phyloP scores from a whole-genome alignment of 805 yeast species.

The Torulaspora franciscae region DNA sequence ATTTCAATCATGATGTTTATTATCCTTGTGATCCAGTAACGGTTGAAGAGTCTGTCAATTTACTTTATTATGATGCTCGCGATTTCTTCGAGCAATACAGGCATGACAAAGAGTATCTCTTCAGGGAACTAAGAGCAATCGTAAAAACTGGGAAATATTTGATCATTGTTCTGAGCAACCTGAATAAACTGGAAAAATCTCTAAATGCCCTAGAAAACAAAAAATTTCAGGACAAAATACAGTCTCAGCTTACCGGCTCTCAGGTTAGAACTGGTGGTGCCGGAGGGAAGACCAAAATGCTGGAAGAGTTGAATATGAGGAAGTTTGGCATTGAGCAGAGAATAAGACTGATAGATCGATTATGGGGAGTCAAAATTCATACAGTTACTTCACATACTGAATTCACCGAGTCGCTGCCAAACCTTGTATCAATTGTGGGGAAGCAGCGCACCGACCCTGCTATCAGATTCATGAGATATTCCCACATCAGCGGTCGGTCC shows the following conservation, averaged over 20 bases:
- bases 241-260: slow-evolving; percentile 26
- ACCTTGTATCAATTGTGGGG: slow-evolving; percentile 54
- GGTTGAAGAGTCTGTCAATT: slow-evolving; percentile 41
- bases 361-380: slow-evolving; percentile 46
- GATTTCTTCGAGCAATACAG: slow-evolving; percentile 40
- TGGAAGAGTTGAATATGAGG: slow-evolving; percentile 17
- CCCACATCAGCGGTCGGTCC: slow-evolving; percentile 54
- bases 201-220: slow-evolving; percentile 45
- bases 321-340: slow-evolving; percentile 38
- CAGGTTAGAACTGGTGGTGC: slow-evolving; percentile 5
- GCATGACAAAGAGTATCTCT: slow-evolving; percentile 25
- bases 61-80: slow-evolving; percentile 45
- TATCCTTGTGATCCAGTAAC: slow-evolving; percentile 46
- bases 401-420: slow-evolving; percentile 49
- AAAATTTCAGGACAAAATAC: slow-evolving; percentile 39
- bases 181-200: slow-evolving; percentile 43
- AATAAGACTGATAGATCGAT: slow-evolving; percentile 44
- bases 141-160: slow-evolving; percentile 31
- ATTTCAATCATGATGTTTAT: slow-evolving; percentile 45
- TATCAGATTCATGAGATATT: slow-evolving; percentile 49
- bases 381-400: slow-evolving; percentile 39
- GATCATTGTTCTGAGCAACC: slow-evolving; percentile 46
- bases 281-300: slow-evolving; percentile 11
- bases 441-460: slow-evolving; percentile 50
- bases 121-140: slow-evolving; percentile 24